Evolutionary conservation across 1,139 yeast genomes (phyloP), one percentile per base, ranked within the genome.

Genomic region (Pichia sp.): DNA sequence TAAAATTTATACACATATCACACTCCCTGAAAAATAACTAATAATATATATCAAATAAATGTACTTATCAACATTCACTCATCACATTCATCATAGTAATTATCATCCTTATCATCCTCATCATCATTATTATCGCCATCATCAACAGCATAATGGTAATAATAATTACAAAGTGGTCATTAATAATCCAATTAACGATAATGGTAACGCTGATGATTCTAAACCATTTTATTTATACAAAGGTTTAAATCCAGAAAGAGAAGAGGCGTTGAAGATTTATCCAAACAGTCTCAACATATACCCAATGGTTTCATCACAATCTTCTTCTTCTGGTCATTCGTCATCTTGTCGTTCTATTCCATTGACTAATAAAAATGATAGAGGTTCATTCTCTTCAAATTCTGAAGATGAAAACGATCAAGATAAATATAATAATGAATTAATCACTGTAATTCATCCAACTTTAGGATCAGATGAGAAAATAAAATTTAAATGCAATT

Each of bases 221-320:
- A 36, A 48, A 16, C 60, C 60, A 4, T 57, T 57, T 42, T 55
- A 52, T 35, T 45, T 57, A n/a, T 57, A 57, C 46, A 55, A 55
- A 47, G 48, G 48, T 4, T 41, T 47, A 22, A 37, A 30, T 16
- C 43, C 43, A 4, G 42, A 44, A 28, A 35, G 36, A 16, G 46
- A 44, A 29, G 50, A 47, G 34, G 30, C 27, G 12, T 33, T 47
- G 2, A 47, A 47, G 36, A 47, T 47, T 20, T 47, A 44, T 32
- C 50, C 48, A 6, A 24, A 29, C 3, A n/a, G n/a, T n/a, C n/a
- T n/a, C n/a, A n/a, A n/a, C n/a, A n/a, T n/a, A 26, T 26, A 26
- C 28, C 28, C 28, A 6, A 26, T 6, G 28, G 8, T 6, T 26
- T 8, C 28, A 6, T 26, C 28, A 26, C 28, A 26, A 26, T 26